Conservation (phyloP, 305 asterid species). For the Fraxinus nigra region DNA sequence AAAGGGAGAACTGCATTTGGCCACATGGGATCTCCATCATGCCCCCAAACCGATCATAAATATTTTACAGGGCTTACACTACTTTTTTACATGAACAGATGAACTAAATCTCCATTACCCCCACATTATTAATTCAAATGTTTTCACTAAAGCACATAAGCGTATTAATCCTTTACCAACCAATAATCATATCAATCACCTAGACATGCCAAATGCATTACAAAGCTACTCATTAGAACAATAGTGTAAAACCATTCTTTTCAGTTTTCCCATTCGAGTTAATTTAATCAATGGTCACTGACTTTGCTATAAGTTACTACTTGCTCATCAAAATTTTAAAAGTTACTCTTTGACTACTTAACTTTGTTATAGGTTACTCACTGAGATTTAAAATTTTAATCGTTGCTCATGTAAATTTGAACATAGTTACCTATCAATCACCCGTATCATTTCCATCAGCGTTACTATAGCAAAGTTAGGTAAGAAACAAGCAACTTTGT, state of each 20-base stretch:
- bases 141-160: background rate
- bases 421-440: too few species aligned
- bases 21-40: background rate
- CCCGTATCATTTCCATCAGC: too few species aligned
- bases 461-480: too few species aligned
- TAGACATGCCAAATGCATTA: background rate
- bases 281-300: too few species aligned
- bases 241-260: background rate
- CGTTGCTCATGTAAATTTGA: too few species aligned
- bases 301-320: too few species aligned
- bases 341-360: too few species aligned
- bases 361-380: too few species aligned
- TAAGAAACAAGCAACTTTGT: too few species aligned
- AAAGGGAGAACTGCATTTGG: background rate
- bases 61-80: background rate
- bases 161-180: background rate
- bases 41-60: background rate
- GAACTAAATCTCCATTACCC: background rate
- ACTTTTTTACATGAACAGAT: background rate
- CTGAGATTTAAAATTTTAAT: too few species aligned
- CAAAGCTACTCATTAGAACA: background rate
- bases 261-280: background rate
- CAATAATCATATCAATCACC: background rate
- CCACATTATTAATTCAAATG: background rate
- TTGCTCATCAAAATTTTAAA: too few species aligned